Conservation (phyloP, 768 basidiomycete genomes). For the Mycena floridula region DNA sequence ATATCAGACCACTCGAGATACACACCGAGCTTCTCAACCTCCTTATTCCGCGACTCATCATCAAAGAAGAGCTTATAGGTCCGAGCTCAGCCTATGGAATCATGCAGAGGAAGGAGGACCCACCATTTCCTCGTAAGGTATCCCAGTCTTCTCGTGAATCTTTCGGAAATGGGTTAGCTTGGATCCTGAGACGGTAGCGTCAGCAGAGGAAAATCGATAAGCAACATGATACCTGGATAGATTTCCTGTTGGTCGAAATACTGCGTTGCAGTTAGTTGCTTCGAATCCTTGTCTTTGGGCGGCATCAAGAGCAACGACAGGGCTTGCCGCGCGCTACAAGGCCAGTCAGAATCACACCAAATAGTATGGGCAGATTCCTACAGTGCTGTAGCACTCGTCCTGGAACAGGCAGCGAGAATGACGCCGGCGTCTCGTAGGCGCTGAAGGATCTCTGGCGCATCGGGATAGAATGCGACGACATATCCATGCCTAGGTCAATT, state of each 20-base stretch:
- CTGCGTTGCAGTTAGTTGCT: conserved; percentile 40
- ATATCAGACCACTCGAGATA: not conserved
- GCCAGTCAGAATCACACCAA: not conserved
- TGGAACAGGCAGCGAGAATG: conserved; percentile 65
- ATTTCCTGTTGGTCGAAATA: conserved; percentile 73
- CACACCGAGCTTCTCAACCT: conserved; percentile 56
- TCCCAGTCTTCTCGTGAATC: conserved; percentile 65
- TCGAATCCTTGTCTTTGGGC: conserved; percentile 19
- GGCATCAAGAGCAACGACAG: conserved; percentile 57
- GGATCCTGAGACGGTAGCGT: conserved; percentile 48
- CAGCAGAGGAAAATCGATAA: not conserved
- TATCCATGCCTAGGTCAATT: conserved; percentile 39
- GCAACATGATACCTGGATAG: conserved; percentile 50
- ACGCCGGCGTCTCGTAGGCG: conserved; percentile 42
- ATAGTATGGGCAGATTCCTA: conserved; percentile 28
- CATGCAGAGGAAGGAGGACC: conserved; percentile 5
- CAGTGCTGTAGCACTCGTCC: conserved; percentile 66
- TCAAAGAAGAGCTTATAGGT: conserved; percentile 57
- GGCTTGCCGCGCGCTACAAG: conserved; percentile 67
- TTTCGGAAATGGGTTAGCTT: conserved; percentile 79
- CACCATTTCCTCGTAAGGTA: conserved; percentile 80
- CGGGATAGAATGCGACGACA: conserved; percentile 63
- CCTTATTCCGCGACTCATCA: conserved; percentile 58
- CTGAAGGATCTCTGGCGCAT: conserved; percentile 71
- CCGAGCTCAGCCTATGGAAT: not conserved